Evolutionary conservation across 176 grass and related monocot species (phyloP), one percentile per base, ranked within the genome.

Genomic region (Cenchrus americanus): DNA sequence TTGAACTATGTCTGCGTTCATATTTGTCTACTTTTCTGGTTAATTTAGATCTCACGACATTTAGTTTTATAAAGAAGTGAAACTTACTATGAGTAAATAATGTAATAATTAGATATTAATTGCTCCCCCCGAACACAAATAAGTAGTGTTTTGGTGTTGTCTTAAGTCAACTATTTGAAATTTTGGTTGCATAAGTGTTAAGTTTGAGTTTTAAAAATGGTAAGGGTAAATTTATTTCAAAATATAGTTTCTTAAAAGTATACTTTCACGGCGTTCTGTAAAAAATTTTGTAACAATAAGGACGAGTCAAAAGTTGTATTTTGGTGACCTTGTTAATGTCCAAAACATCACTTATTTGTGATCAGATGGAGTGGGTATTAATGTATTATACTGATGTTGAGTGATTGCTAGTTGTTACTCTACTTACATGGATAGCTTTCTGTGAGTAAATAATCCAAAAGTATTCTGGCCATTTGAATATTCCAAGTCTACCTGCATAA

Each of bases 401-500:
- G 53, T 48, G 80, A 51, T 26, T 47, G 12, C 41, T 52, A 24
- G 79, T 67, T 26, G 9, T 19, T 44, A 37, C 22, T 69, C 58
- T 81, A 90, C 88, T 85, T 82, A 90, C 85, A 82, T 72, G 47
- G 85, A 90, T 63, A 93, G 51, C 71, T 93, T 93, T 69, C 58
- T 90, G 43, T 90, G 91, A 47, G 88, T 82, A 69, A 93, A 93
- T 52, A 93, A 81, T 42, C 88, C 85, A 75, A 88, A 82, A 82
- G 73, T 90, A 69, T 80, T 93, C 34, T 71, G 79, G 19, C 88
- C 77, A 75, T 93, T 90, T 47, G 85, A 73, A 77, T 77, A 88
- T 44, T 93, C 91, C 85, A 93, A 90, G 76, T 93, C 91, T 51
- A 93, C 77, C 88, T 93, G 81, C 54, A 85, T 24, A 87, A 78